Evolutionary conservation across 345 rosid species (phyloP).

Genomic region (Aquilaria yunnanensis): DNA sequence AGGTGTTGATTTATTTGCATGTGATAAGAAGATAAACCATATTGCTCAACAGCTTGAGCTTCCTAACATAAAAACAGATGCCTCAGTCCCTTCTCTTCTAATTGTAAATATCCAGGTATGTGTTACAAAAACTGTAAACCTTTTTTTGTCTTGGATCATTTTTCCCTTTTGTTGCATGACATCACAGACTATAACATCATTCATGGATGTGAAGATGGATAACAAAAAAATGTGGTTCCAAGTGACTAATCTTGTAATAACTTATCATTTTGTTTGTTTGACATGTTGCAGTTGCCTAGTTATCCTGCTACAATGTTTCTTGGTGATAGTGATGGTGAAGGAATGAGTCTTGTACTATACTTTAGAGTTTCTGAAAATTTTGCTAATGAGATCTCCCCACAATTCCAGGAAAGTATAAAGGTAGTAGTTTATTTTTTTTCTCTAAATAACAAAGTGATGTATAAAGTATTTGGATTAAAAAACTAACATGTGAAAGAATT

Average conservation of each 20-base stretch:
- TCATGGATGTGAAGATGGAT: neutral
- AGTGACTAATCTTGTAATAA: neutral
- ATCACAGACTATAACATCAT: neutral
- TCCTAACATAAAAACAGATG: conserved; percentile 58
- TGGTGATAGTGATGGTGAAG: conserved; percentile 89
- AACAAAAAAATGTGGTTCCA: neutral
- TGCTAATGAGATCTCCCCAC: conserved; percentile 56
- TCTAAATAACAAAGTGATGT: neutral
- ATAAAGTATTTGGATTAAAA: no score
- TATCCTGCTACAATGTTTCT: conserved; percentile 91
- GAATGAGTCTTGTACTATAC: conserved; percentile 86
- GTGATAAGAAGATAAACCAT: conserved; percentile 81
- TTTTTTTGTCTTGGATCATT: neutral
- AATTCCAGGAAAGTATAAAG: conserved; percentile 63
- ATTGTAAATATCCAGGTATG: conserved; percentile 90
- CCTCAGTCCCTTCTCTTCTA: conserved; percentile 67
- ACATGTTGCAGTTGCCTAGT: conserved; percentile 62
- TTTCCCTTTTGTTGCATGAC: neutral
- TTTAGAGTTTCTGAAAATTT: conserved; percentile 62
- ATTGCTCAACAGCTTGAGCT: conserved; percentile 87
- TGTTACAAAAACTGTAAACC: neutral
- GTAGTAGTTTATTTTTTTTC: conserved; percentile 24
- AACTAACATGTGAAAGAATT: no score
- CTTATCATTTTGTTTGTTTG: conserved; percentile 11
- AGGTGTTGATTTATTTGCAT: conserved; percentile 73